Conservation (phyloP, 768 basidiomycete genomes). For the Cystobasidium tubakii region DNA sequence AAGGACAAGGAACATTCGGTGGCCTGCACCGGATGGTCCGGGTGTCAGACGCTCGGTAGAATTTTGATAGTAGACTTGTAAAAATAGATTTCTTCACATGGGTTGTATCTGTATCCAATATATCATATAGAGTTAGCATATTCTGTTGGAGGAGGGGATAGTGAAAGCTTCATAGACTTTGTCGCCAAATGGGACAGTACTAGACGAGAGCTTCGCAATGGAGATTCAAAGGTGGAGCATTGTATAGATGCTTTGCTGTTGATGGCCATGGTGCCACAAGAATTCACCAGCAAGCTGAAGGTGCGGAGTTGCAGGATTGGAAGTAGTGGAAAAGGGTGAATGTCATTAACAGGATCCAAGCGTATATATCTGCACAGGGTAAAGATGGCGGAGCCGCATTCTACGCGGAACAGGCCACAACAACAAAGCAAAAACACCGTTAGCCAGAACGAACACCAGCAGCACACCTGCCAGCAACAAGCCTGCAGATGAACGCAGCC, state of each 20-base stretch:
- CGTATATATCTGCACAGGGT: neutral
- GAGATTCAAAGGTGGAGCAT: neutral
- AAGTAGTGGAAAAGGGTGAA: neutral
- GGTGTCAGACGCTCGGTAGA: too few species aligned
- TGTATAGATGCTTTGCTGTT: neutral
- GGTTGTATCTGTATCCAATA: too few species aligned
- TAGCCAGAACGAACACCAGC: neutral
- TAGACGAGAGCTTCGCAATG: neutral
- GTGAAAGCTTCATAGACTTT: neutral
- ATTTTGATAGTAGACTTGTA: too few species aligned
- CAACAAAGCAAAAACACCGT: neutral
- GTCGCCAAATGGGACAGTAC: neutral
- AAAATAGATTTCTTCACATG: too few species aligned
- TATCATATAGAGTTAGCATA: too few species aligned
- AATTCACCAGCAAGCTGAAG: neutral
- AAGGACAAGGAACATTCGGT: too few species aligned
- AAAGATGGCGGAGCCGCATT: neutral
- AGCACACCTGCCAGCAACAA: too few species aligned
- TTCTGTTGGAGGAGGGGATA: neutral
- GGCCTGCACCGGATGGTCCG: too few species aligned
- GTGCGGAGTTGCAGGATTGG: conserved; percentile 2
- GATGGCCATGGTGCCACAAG: neutral
- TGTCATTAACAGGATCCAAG: neutral
- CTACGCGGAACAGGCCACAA: neutral
- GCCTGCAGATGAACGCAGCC: neutral